Evolutionary conservation across 306 rosid species (phyloP).

Genomic region (Lathyrus oleraceus): DNA sequence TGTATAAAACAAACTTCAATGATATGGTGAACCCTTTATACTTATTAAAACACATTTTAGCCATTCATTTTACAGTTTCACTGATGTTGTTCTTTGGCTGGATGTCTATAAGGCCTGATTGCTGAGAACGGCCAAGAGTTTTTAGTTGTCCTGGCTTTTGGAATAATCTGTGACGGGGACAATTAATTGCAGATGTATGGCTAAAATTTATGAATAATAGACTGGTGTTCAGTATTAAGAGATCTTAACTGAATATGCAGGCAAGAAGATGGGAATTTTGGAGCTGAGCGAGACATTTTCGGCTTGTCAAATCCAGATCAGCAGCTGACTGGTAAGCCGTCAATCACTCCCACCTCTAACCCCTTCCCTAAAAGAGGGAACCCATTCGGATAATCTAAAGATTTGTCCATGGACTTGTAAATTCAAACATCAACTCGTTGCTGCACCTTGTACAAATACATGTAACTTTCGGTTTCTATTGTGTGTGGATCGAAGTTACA

Average conservation of each 20-base stretch:
- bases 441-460: conserved; percentile 52
- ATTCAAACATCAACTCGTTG: conserved; percentile 51
- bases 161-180: conserved; percentile 4
- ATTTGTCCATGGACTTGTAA: conserved; percentile 28
- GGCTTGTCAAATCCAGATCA: conserved; percentile 62
- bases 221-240: conserved; percentile 21
- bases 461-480: conserved; percentile 49
- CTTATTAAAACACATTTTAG: conserved; percentile 1
- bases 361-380: conserved; percentile 68
- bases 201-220: conserved; percentile 24
- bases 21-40: conserved; percentile 12
- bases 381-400: conserved; percentile 69
- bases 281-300: conserved; percentile 50
- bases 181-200: conserved; percentile 1
- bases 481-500: conserved; percentile 26
- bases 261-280: conserved; percentile 55
- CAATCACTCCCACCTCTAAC: conserved; percentile 57
- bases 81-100: neutral
- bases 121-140: neutral
- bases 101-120: conserved; percentile 8
- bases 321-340: conserved; percentile 52
- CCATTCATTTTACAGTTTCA: conserved; percentile 20
- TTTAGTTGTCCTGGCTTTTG: conserved; percentile 11
- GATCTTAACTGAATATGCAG: conserved; percentile 44
- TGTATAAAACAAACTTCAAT: conserved; percentile 11